A percentile compares a stretch with the other conserved stretches of the same genome.
Conservation (phyloP, 1,284 basidiomycete species). For the Sphaerobolus stellatus region DNA sequence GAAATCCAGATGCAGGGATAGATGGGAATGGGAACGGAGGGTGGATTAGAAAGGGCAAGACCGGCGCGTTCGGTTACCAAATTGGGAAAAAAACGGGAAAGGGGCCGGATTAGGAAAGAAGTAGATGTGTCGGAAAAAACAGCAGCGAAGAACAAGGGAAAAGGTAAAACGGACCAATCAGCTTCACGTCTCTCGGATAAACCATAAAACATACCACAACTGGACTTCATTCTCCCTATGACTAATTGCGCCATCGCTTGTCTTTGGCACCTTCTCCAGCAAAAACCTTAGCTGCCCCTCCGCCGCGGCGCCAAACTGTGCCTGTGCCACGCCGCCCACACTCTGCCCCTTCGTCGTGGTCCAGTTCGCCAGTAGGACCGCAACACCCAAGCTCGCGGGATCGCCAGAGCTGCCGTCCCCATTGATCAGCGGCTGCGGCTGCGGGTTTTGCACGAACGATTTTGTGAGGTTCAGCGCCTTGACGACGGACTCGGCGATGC, state of each 20-base stretch:
- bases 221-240: slow-evolving; percentile 68
- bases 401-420: slow-evolving; percentile 73
- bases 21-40: no score
- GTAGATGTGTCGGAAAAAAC: no score
- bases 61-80: no score
- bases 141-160: no score
- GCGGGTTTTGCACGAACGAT: slow-evolving; percentile 33
- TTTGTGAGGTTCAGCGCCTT: slow-evolving; percentile 40
- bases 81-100: no score
- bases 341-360: slow-evolving; percentile 41
- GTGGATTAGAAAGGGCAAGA: no score
- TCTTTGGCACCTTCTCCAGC: slow-evolving; percentile 63
- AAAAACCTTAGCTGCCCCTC: slow-evolving; percentile 71
- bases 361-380: slow-evolving; percentile 77
- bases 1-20: no score
- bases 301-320: slow-evolving; percentile 67
- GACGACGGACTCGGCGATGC: slow-evolving; percentile 59
- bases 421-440: slow-evolving; percentile 51
- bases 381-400: slow-evolving; percentile 80
- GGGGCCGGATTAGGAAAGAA: no score
- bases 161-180: no score
- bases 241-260: slow-evolving; percentile 76
- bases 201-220: slow-evolving; percentile 53
- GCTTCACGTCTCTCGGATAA: no score
- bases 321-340: background rate